Base-by-base conservation (phyloP, 805 yeast species). In the Saturnispora diversa region DNA sequence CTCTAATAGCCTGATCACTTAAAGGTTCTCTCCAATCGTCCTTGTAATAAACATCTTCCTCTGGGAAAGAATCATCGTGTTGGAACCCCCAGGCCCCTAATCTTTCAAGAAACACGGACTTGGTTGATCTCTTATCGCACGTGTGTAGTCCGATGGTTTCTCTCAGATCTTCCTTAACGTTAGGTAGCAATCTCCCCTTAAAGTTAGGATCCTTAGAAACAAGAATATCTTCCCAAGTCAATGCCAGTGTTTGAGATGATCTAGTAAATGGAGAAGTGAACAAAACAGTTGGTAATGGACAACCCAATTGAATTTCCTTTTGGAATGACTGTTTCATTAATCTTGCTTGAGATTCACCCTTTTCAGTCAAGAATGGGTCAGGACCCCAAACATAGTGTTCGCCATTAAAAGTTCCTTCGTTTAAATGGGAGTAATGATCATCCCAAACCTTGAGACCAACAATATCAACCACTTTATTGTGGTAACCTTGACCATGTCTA, bases 401-500 rank as follows among this genome's bases (percentile, higher is more conserved):
- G 4, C 77, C 82, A 51, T 75, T 79, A 9, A 48, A 50, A 12
- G 50, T 35, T 9, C 54, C 50, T 2, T 78, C 77, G 5, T 64
- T 60, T 32, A 68, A 44, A 12, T 59, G 58, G 5, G 75, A 65
- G 77, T 78, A 77, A 43, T 76, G 67, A 0, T 52, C 49, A 49
- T 74, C 59, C 87, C 85, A 80, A n/a, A 58, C 72, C 2, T 66
- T 65, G 15, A 64, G 41, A 9, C 84, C 84, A 49, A 75, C 77
- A 44, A 71, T 66, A 17, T 59, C 60, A 12, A 77, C 74, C 3
- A 74, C 69, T 33, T 65, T 63, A 49, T 80, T 80, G 47, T 80
- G 87, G 52, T 59, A 72, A 0, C 85, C 86, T 55, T 79, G 83
- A 5, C 85, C 86, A 50, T 80, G 86, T 53, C 86, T 66, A 9